phyloP scores from a whole-genome alignment of 1,284 basidiomycete genomes.

The Microbotryum scabiosae region DNA sequence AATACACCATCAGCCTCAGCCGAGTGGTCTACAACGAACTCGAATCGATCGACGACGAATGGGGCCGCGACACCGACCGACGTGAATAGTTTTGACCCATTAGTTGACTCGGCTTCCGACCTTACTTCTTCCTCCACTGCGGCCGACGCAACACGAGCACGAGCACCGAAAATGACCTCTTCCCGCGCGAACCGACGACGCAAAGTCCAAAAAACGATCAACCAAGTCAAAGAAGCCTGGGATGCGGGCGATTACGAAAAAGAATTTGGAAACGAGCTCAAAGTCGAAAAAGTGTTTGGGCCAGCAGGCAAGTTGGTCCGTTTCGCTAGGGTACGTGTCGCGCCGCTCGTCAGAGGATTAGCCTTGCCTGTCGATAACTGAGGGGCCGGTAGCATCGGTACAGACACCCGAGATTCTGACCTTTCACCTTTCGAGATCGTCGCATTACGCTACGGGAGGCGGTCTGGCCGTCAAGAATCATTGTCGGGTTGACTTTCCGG shows the following conservation, averaged over 20 bases:
- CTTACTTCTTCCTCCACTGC: slow-evolving; percentile 36
- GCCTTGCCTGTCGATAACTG: neutral
- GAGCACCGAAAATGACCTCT: slow-evolving; percentile 33
- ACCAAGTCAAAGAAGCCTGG: slow-evolving; percentile 55
- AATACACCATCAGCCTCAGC: neutral
- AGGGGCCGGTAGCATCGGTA: slow-evolving; percentile 13
- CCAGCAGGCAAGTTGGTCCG: slow-evolving; percentile 73
- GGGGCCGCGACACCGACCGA: neutral
- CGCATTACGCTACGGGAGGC: slow-evolving; percentile 57
- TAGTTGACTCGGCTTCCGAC: neutral
- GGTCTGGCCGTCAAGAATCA: slow-evolving; percentile 61
- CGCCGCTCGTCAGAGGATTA: neutral
- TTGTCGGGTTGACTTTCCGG: slow-evolving; percentile 68
- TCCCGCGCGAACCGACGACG: slow-evolving; percentile 64
- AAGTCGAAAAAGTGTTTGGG: slow-evolving; percentile 63
- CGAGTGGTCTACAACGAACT: neutral
- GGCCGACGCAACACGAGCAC: slow-evolving; percentile 39
- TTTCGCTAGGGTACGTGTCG: slow-evolving; percentile 61
- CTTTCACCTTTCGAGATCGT: slow-evolving; percentile 76
- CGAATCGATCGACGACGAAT: neutral
- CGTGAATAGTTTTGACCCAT: slow-evolving; percentile 5
- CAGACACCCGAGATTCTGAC: slow-evolving; percentile 73
- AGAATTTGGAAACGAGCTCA: slow-evolving; percentile 50
- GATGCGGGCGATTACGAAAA: slow-evolving; percentile 68
- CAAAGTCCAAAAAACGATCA: slow-evolving; percentile 57